These are phyloP conservation scores for Ophiostoma perfectum DNA, from an alignment of 2,329 filamentous ascomycete species.

Conservation along the genomic window DNA sequence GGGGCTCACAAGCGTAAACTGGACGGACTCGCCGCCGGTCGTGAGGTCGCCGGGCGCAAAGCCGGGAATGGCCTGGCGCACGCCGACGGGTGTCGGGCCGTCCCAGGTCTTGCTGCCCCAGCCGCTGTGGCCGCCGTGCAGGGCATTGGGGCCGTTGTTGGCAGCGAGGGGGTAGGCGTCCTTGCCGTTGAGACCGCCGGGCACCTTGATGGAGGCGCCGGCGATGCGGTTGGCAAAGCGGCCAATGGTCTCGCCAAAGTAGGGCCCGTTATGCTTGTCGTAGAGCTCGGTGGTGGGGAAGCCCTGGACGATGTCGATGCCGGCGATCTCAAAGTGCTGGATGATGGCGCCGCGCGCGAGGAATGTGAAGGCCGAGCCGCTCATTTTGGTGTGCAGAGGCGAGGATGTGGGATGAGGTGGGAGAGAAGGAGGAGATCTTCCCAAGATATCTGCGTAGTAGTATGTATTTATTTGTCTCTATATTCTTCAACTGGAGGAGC, in stretches of 20 bases:
- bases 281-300: constrained; percentile 75
- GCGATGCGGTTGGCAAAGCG: constrained; percentile 76
- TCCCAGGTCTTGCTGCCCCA: constrained; percentile 79
- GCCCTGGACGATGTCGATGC: constrained; percentile 79
- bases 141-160: constrained; percentile 72
- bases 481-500: neutral
- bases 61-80: constrained; percentile 43
- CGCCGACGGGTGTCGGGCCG: constrained; percentile 60
- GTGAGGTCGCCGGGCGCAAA: constrained; percentile 43
- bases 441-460: too few species aligned
- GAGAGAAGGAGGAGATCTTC: constrained; percentile 20
- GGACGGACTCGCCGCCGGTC: constrained; percentile 59
- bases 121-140: constrained; percentile 67
- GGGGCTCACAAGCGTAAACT: constrained; percentile 61
- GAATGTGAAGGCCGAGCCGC: constrained; percentile 56
- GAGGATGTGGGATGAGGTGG: neutral
- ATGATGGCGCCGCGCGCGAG: constrained; percentile 73
- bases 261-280: constrained; percentile 65
- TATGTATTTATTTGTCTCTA: too few species aligned
- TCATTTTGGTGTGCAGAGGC: constrained; percentile 33
- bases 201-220: constrained; percentile 54
- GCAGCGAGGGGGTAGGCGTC: constrained; percentile 62
- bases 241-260: constrained; percentile 92
- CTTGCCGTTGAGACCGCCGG: constrained; percentile 59
- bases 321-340: constrained; percentile 71